phyloP scores from a whole-genome alignment of 768 basidiomycete species.

The Leccinum rimulosum region DNA sequence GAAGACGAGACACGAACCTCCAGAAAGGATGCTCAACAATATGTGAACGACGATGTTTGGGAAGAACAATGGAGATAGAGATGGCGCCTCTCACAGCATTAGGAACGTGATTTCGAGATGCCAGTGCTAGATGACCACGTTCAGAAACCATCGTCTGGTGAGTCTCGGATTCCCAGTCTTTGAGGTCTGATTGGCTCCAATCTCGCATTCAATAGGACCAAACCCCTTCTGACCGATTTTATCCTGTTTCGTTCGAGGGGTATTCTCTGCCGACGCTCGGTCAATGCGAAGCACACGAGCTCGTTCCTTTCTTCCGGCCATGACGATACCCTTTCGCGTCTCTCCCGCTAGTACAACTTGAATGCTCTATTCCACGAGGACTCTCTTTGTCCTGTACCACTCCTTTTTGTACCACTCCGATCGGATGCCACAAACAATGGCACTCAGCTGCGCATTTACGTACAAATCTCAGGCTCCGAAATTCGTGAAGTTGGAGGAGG shows the following conservation, averaged over 20 bases:
- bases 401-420: conserved; percentile 85
- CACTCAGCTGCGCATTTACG: conserved; percentile 76
- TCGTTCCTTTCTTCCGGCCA: conserved; percentile 70
- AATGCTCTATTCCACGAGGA: conserved; percentile 62
- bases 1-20: conserved; percentile 1
- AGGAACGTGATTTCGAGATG: conserved; percentile 48
- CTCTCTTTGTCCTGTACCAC: conserved; percentile 63
- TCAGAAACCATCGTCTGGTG: conserved; percentile 36
- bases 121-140: conserved; percentile 33
- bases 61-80: conserved; percentile 73
- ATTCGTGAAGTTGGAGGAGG: conserved; percentile 49
- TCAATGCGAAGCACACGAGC: conserved; percentile 74
- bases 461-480: conserved; percentile 60
- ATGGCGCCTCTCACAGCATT: conserved; percentile 66
- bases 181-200: background rate
- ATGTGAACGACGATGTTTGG: conserved; percentile 35
- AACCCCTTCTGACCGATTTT: conserved; percentile 55
- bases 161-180: conserved; percentile 5
- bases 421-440: conserved; percentile 65
- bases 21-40: conserved; percentile 20
- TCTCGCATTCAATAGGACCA: conserved; percentile 33
- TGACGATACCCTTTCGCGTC: conserved; percentile 33
- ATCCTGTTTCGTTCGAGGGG: conserved; percentile 70
- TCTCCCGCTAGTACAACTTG: conserved; percentile 58
- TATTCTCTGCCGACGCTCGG: conserved; percentile 73